Evolutionary conservation across 192 early-diverging fungal genomes (phyloP), one percentile per base, ranked within the genome.

Genomic region (Gigaspora rosea): DNA sequence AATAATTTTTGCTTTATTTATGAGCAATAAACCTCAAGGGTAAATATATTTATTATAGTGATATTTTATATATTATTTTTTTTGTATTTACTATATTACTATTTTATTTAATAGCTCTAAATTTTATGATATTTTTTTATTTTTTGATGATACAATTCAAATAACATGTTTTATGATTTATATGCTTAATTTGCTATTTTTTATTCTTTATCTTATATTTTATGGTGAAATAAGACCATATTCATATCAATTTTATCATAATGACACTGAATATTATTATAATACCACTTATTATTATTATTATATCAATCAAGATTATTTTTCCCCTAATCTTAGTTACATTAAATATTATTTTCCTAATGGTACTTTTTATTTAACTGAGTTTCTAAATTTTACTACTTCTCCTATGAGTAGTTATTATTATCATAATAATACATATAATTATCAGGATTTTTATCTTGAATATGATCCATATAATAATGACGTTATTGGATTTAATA

Each of bases 21-120:
- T 99, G 79, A 97, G 97, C 75, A 99, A 99, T 83, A 89, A 95
- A 52, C 97, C 97, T 63, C 95, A 98, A 82, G 96, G 95, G 36
- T 89, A 67, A n/a, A 11, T 41, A 41, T 41, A 41, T 46, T 35
- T 46, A 9, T 18, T 41, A n/a, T 47, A n/a, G n/a, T n/a, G n/a
- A n/a, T n/a, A n/a, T 66, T 41, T 91, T 84, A 76, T 81, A 77
- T 50, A 83, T 41, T 41, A 41, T 3, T 41, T 92, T 67, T 82
- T 83, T 32, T 41, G 36, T 3, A 41, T 41, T 12, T 27, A 12
- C 5, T 82, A 35, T 86, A 82, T 63, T n/a, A n/a, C 50, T 56
- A 41, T 12, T 57, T 56, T 27, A 65, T 52, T 27, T 18, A 54
- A 52, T 70, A 85, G 84, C 15, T 89, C 85, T 0, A 86, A 85